A percentile compares a stretch with the other conserved stretches of the same genome.
Evolutionary conservation across 2,329 filamentous ascomycete species (phyloP).

Genomic region (Microdochium trichocladiopsis): DNA sequence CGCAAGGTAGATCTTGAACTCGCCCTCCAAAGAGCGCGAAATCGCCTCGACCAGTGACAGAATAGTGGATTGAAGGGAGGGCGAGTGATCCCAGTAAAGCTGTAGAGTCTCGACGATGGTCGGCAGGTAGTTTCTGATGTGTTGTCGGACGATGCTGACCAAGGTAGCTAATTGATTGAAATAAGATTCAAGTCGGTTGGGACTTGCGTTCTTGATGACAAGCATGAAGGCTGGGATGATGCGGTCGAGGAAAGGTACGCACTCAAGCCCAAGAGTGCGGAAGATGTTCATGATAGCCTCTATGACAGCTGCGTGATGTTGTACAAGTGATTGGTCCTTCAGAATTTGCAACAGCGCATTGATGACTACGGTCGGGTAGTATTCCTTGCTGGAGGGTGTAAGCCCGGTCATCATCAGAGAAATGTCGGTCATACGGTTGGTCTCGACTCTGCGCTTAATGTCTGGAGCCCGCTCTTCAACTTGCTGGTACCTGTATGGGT

Average conservation of each 20-base stretch:
- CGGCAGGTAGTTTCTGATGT: slow-evolving; percentile 85
- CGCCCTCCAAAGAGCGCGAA: slow-evolving; percentile 85
- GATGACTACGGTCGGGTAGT: slow-evolving; percentile 96
- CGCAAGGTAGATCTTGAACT: slow-evolving; percentile 95
- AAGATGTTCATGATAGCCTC: slow-evolving; percentile 99
- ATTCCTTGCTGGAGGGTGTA: slow-evolving; percentile 95
- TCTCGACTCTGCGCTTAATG: slow-evolving; percentile 59
- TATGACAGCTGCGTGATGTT: slow-evolving; percentile 89
- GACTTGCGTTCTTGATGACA: slow-evolving; percentile 77
- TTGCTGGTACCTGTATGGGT: slow-evolving; percentile 92
- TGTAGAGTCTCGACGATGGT: slow-evolving; percentile 81
- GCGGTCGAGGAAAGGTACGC: slow-evolving; percentile 86
- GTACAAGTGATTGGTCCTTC: slow-evolving; percentile 80
- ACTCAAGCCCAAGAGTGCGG: slow-evolving; percentile 90
- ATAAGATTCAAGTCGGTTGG: slow-evolving; percentile 81
- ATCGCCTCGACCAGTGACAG: slow-evolving; percentile 90
- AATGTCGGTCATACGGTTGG: slow-evolving; percentile 75
- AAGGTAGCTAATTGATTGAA: slow-evolving; percentile 94
- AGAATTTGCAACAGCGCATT: slow-evolving; percentile 89
- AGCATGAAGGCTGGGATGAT: slow-evolving; percentile 91
- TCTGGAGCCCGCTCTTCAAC: slow-evolving; percentile 86
- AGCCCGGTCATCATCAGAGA: slow-evolving; percentile 96
- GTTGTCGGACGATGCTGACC: slow-evolving; percentile 91
- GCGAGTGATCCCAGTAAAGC: slow-evolving; percentile 81
- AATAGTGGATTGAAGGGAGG: slow-evolving; percentile 83